Evolutionary conservation across 2,329 filamentous ascomycete genomes (phyloP), one percentile per base, ranked within the genome.

Genomic region (Chaetomium sp.): DNA sequence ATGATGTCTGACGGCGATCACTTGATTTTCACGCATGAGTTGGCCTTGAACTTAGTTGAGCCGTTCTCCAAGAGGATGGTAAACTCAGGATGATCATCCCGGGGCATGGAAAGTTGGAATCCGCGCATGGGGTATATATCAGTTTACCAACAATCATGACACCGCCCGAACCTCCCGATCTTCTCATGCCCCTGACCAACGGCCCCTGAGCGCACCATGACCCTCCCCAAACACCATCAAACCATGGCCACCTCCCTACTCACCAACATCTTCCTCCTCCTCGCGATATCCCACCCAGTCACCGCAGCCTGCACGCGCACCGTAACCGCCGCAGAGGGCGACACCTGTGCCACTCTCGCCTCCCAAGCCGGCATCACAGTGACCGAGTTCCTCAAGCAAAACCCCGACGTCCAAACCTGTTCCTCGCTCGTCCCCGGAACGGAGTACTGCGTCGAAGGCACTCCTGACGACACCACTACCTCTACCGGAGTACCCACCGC

Each of bases 261-360:
- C 2, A 35, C 51, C 36, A 51, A n/a, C 44, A 45, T 42, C 33
- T 2, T 54, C 41, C 33, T 58, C 35, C 50, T 58, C 38, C 44
- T 52, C 45, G 52, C 49, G 14, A 43, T 58, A 44, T 48, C 56
- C 41, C 46, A 53, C 14, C 51, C 52, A 10, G 57, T 49, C 5
- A 44, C 48, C 11, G 56, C 58, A 9, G 54, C 43, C 6, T 67
- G 66, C 59, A 58, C 56, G 0, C 53, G 52, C 12, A 62, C 51
- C 11, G 53, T 66, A 14, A 61, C 59, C 14, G 66, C 66, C 41
- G 56, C 61, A 34, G 19, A 49, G 3, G 65, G 65, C 7, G 66
- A 67, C 48, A 66, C 66, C 0, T 67, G 66, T 37, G 63, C 61
- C 5, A 59, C 56, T 1, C 42, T 67, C 1, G 59, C 66, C 3